Evolutionary conservation across 2,329 filamentous ascomycete species (phyloP), one percentile per base, ranked within the genome.

Genomic region (Aspergillus thermomutatus): DNA sequence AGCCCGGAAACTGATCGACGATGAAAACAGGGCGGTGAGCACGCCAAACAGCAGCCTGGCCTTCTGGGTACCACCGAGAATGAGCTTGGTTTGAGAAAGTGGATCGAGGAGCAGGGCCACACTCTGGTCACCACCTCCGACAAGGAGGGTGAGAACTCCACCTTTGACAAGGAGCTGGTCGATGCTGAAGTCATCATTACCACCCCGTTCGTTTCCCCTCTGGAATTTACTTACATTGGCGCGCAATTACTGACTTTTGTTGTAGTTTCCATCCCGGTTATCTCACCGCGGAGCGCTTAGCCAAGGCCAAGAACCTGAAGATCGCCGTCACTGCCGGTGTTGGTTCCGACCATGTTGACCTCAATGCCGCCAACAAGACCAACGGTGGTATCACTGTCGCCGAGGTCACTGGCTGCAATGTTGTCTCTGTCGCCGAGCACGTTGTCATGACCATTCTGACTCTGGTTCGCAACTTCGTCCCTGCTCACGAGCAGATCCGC

Each of bases 121-220:
- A 95, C 91, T 63, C 86, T 99, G 60, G 85, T 99, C 68, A 99
- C 94, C 70, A 99, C 94, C 64, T 96, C 92, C 48, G 91, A 97
- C 83, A 99, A 99, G 83, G 94, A 99, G 69, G 89, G 91, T 65
- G 89, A 91, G 80, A 85, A 89, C 83, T 97, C 93, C 60, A 89
- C 84, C 66, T 97, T 99, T 68, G 94, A 97, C 79, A 85, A 92
- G 82, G 91, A 99, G 81, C 86, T 99, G 54, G 92, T 94, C 60
- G 94, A 97, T 74, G 92, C 94, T 61, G 94, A 99, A 79, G 83
- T 99, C 78, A 97, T 99, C 84, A 97, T 99, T 80, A 99, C 94
- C 67, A 99, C 94, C 57, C 94, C 94, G 90, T 96, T 77, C 70
- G 82, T 71, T 37, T 10, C 53, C 37, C 31, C n/a, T 7, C 17